Percentiles rank a stretch among this genome's conserved stretches.
Evolutionary conservation across 192 early-diverging fungal species (phyloP).

Genomic region (Coemansia sp.): DNA sequence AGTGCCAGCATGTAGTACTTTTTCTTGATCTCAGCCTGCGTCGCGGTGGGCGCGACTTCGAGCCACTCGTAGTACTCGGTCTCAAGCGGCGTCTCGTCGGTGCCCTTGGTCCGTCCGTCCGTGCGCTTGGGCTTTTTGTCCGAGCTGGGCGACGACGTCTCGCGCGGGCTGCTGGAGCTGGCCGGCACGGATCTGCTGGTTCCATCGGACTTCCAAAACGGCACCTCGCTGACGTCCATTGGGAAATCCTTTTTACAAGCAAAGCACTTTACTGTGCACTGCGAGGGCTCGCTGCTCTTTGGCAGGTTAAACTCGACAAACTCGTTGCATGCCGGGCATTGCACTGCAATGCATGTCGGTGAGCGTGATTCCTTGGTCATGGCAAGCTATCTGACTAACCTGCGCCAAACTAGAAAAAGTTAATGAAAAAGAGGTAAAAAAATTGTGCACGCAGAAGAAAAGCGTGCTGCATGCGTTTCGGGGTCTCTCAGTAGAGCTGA

Average conservation of each 20-base stretch:
- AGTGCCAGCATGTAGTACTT: slow-evolving; percentile 69
- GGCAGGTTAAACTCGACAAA: slow-evolving; percentile 57
- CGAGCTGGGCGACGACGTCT: slow-evolving; percentile 6
- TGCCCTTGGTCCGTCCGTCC: slow-evolving; percentile 45
- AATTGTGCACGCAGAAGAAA: slow-evolving; percentile 9
- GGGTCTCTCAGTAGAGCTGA: neutral
- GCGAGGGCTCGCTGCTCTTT: slow-evolving; percentile 27
- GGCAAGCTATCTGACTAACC: slow-evolving; percentile 5
- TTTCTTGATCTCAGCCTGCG: slow-evolving; percentile 87
- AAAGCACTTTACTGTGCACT: slow-evolving; percentile 43
- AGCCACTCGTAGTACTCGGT: slow-evolving; percentile 91
- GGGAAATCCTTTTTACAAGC: slow-evolving; percentile 46
- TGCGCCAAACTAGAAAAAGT: neutral
- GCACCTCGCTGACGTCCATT: slow-evolving; percentile 53
- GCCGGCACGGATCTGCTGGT: slow-evolving; percentile 1
- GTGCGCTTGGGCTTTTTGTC: slow-evolving; percentile 33
- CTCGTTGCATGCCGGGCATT: slow-evolving; percentile 45
- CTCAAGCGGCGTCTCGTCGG: slow-evolving; percentile 75
- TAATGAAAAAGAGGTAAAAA: slow-evolving; percentile 11
- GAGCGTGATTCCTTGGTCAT: slow-evolving; percentile 51
- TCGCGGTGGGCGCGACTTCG: slow-evolving; percentile 71
- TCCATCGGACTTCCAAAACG: slow-evolving; percentile 43
- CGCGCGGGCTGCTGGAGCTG: slow-evolving; percentile 6
- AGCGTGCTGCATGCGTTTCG: neutral
- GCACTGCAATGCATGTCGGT: slow-evolving; percentile 51